Evolutionary conservation across 139 green algal species (phyloP), one percentile per base, ranked within the genome.

Genomic region (Ettlia oleoabundans): DNA sequence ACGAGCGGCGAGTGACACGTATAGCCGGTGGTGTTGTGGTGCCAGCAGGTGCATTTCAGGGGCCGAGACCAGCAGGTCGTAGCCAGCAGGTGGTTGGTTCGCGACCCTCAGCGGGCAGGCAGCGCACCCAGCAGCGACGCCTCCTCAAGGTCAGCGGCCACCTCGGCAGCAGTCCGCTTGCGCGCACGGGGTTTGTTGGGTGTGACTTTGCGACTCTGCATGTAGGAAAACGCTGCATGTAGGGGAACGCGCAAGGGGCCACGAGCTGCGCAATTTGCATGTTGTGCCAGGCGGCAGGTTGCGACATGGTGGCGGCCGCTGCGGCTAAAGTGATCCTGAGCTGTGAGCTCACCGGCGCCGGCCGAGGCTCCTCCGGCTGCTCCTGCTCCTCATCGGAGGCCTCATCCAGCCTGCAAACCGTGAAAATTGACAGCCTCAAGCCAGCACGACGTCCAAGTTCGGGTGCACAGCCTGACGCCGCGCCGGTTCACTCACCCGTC

Each of bases 91-190:
- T 10, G 24, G 58, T 67, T 15, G 18, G 21, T 5, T n/a, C 30
- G 55, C 55, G 5, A 65, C 18, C 21, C 40, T 61, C 40, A 61
- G 37, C 19, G 2, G 13, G 18, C 66, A 53, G 15, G 37, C 66
- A 51, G 66, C 75, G n/a, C 58, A 81, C 75, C 75, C 15, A 81
- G 58, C 58, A 81, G 58, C 40, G 58, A 26, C 1, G 75, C n/a
- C 75, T 71, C 75, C 3, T 70, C 75, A 24, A 22, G 24, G 55
- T 70, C 75, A 6, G 26, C 75, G 0, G 75, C 30, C 5, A 13
- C 35, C 24, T 35, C 40, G 2, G 75, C 55, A 7, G 75, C 47
- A 8, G 21, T 22, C 15, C 75, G 75, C 58, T 81, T 72, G 58
- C 75, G 75, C 5, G 37, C 35, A 18, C 52, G 75, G 6, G 43